Evolutionary conservation across 192 early-diverging fungal genomes (phyloP).

Genomic region (Coemansia sp.): DNA sequence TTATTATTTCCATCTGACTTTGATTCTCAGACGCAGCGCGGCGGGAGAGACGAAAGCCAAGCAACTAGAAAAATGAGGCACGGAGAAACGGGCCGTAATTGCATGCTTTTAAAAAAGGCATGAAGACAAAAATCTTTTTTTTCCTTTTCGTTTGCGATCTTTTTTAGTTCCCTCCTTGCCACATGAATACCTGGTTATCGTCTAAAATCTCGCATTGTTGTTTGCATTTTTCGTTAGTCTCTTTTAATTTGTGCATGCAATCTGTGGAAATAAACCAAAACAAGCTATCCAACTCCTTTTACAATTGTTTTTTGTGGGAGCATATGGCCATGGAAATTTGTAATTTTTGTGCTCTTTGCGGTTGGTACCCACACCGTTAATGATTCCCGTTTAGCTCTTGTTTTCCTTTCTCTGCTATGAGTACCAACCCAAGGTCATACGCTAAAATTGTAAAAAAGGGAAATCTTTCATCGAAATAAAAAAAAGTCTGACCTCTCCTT

Average conservation of each 20-base stretch:
- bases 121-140: background rate
- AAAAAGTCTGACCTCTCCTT: background rate
- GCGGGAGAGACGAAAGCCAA: too few relatives aligned
- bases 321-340: background rate
- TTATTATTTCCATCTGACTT: too few relatives aligned
- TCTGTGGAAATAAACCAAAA: background rate
- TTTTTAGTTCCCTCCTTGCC: too few relatives aligned
- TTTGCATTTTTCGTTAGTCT: background rate
- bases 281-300: background rate
- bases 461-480: background rate
- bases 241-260: constrained; percentile 9
- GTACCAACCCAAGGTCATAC: background rate
- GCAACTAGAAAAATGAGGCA: background rate
- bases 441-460: background rate
- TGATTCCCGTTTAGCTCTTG: background rate
- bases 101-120: background rate
- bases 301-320: background rate
- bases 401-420: background rate
- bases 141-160: background rate
- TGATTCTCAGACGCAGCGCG: background rate
- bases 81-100: background rate
- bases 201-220: too few relatives aligned
- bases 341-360: background rate
- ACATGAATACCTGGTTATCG: too few relatives aligned
- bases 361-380: background rate